phyloP scores from a whole-genome alignment of 2,329 filamentous ascomycete species.

The Talaromyces sp. region DNA sequence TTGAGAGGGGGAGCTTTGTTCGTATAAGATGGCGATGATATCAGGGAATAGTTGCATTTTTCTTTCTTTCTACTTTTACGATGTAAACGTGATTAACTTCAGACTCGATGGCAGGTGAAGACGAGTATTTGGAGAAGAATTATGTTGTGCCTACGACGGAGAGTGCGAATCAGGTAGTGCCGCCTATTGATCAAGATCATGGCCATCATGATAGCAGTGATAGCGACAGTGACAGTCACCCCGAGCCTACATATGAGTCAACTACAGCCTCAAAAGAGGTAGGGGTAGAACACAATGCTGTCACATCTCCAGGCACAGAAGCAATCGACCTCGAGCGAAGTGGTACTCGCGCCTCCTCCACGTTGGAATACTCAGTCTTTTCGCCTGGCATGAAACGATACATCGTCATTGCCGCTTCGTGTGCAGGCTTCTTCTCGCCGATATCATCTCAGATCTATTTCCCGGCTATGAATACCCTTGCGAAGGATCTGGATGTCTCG shows the following conservation, averaged over 20 bases:
- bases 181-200: neutral
- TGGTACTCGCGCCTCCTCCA: conserved; percentile 11
- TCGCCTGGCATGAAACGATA: conserved; percentile 23
- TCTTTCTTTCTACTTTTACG: neutral
- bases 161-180: neutral
- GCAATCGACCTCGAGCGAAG: conserved; percentile 12
- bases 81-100: too few relatives aligned
- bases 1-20: neutral
- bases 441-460: conserved; percentile 50
- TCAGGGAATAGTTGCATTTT: neutral
- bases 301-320: neutral
- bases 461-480: conserved; percentile 45
- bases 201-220: neutral
- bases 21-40: neutral
- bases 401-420: conserved; percentile 26
- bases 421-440: conserved; percentile 42
- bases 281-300: neutral
- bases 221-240: neutral
- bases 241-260: neutral
- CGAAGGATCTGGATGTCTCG: conserved; percentile 42
- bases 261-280: neutral
- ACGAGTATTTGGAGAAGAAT: neutral
- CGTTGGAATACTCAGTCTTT: conserved; percentile 26
- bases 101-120: conserved; percentile 1
- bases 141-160: neutral